These are phyloP conservation scores for Aspergillus vadensis DNA, from an alignment of 2,329 filamentous ascomycete species.

Conservation along the genomic window DNA sequence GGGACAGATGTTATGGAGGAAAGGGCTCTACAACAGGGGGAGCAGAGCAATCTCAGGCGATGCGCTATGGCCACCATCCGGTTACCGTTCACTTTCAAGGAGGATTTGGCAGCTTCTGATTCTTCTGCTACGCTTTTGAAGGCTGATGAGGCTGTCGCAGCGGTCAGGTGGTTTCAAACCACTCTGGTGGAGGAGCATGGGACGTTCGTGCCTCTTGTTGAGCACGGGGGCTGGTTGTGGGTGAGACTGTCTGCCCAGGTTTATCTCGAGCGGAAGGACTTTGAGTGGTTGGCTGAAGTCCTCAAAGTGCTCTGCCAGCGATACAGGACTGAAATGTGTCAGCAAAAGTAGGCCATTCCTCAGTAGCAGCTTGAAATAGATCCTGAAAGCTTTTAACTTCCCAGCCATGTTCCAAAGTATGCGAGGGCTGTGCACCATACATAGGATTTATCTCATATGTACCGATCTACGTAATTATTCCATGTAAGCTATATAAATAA, in stretches of 20 bases:
- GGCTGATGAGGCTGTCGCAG: slow-evolving; percentile 26
- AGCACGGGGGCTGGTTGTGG: slow-evolving; percentile 67
- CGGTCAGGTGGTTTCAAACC: slow-evolving; percentile 62
- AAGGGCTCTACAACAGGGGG: slow-evolving; percentile 50
- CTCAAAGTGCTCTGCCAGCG: slow-evolving; percentile 57
- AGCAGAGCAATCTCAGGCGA: slow-evolving; percentile 21
- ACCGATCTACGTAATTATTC: no score
- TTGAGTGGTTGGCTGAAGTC: slow-evolving; percentile 65
- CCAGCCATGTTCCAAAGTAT: no score
- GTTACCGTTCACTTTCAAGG: slow-evolving; percentile 54
- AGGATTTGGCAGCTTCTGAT: no score
- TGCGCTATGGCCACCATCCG: slow-evolving; percentile 74
- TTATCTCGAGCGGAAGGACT: slow-evolving; percentile 79
- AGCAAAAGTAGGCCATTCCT: no score
- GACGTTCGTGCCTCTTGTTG: slow-evolving; percentile 69
- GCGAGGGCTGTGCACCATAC: no score
- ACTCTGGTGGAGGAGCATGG: slow-evolving; percentile 60
- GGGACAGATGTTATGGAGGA: slow-evolving; percentile 71
- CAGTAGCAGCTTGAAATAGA: no score
- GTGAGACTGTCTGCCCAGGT: slow-evolving; percentile 76
- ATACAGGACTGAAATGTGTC: no score
- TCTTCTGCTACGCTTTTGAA: slow-evolving; percentile 41
- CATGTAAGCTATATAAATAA: no score
- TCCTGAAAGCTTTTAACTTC: no score
- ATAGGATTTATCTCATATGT: no score